Evolutionary conservation across 345 rosid genomes (phyloP).

Genomic region (Psidium friedrichsthalianum): DNA sequence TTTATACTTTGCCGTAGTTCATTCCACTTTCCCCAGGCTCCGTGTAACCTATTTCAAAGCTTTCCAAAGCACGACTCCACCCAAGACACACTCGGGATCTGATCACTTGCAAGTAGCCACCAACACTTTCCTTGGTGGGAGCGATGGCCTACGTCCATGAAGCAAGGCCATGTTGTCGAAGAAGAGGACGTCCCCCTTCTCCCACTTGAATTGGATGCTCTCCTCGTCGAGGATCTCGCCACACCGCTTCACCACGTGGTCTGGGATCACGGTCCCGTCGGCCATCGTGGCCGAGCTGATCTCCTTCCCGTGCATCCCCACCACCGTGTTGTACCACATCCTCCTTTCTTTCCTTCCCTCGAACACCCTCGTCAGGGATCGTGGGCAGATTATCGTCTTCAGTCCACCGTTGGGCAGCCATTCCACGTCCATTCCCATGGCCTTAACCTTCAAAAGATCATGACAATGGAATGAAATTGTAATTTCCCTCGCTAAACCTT

Average conservation of each 20-base stretch:
- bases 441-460: constrained; percentile 14
- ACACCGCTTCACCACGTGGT: constrained; percentile 35
- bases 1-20: not conserved
- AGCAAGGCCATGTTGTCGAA: constrained; percentile 52
- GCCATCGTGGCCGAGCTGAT: constrained; percentile 46
- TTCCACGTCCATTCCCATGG: constrained; percentile 46
- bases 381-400: constrained; percentile 26
- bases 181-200: constrained; percentile 56
- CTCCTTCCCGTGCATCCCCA: constrained; percentile 57
- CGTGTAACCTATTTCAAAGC: not conserved
- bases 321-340: constrained; percentile 64
- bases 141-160: constrained; percentile 59
- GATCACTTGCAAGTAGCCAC: constrained; percentile 47
- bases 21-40: not conserved
- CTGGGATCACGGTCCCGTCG: constrained; percentile 46
- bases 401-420: constrained; percentile 46
- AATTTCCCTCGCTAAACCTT: not conserved
- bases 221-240: constrained; percentile 60
- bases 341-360: constrained; percentile 57
- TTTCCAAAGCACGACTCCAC: not conserved
- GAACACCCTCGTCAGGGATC: constrained; percentile 37
- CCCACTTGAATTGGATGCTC: constrained; percentile 66
- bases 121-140: constrained; percentile 45
- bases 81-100: not conserved
- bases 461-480: not conserved